phyloP scores from a whole-genome alignment of 2,329 filamentous ascomycete species.

The Thyridium curvatum region DNA sequence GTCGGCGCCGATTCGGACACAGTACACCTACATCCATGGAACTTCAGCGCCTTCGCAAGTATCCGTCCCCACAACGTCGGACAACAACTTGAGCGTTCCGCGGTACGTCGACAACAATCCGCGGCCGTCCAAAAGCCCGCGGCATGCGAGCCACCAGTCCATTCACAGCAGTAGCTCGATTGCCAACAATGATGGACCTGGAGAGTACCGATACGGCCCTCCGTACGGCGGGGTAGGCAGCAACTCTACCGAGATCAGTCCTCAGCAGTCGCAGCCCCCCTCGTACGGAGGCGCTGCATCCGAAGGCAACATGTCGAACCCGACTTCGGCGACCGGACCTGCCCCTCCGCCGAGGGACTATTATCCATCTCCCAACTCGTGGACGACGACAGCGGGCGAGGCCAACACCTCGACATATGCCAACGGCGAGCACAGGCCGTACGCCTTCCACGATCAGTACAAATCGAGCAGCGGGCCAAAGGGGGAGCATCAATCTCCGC shows the following conservation, averaged over 20 bases:
- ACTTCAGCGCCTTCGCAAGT: conserved; percentile 44
- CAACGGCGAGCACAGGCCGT: conserved; percentile 38
- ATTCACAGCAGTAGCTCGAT: conserved; percentile 44
- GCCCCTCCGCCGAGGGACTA: conserved; percentile 40
- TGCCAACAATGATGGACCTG: conserved; percentile 39
- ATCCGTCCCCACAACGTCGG: conserved; percentile 33
- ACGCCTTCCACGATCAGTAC: conserved; percentile 43
- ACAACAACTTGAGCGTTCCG: conserved; percentile 44
- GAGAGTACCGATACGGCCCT: conserved; percentile 52
- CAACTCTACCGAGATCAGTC: conserved; percentile 24
- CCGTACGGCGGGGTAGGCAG: conserved; percentile 27
- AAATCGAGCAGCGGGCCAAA: conserved; percentile 30
- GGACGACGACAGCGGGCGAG: conserved; percentile 46
- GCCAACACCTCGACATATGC: conserved; percentile 36
- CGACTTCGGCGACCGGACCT: conserved; percentile 14
- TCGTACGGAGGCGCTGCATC: not conserved
- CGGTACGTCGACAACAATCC: conserved; percentile 51
- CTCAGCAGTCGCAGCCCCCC: conserved; percentile 18
- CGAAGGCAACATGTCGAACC: conserved; percentile 5
- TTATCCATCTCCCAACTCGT: conserved; percentile 43
- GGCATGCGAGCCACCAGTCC: conserved; percentile 47
- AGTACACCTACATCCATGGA: conserved; percentile 48
- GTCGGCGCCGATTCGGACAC: conserved; percentile 39
- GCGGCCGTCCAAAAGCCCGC: conserved; percentile 50
- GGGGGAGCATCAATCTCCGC: conserved; percentile 27